Conservation (phyloP, 2,329 filamentous ascomycete species). For the Plectosphaerella sp. region DNA sequence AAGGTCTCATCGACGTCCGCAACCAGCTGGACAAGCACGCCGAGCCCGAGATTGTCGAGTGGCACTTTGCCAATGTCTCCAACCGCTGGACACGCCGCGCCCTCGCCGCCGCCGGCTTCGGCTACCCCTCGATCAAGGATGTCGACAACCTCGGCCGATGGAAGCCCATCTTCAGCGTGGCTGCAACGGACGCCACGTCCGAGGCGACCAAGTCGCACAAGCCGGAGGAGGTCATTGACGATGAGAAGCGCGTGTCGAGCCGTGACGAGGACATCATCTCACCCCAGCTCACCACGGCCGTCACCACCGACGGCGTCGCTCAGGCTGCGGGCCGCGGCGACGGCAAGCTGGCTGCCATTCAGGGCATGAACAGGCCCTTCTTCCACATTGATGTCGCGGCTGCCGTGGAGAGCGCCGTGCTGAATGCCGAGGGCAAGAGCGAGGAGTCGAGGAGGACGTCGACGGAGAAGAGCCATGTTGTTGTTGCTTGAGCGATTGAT, state of each 20-base stretch:
- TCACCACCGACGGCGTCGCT: conserved; percentile 9
- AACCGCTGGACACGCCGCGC: conserved; percentile 56
- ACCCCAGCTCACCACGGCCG: background rate
- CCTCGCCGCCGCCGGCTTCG: conserved; percentile 52
- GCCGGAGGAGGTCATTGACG: background rate
- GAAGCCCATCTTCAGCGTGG: conserved; percentile 28
- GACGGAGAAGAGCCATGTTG: background rate
- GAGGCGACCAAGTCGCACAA: conserved; percentile 6
- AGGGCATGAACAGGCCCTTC: conserved; percentile 44
- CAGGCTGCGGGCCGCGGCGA: conserved; percentile 10
- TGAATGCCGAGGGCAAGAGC: conserved; percentile 21
- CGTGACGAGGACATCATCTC: conserved; percentile 12
- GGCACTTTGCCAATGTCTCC: conserved; percentile 49
- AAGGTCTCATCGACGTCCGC: conserved; percentile 52
- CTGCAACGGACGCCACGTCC: conserved; percentile 12
- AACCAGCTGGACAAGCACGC: conserved; percentile 50
- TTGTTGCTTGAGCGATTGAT: background rate
- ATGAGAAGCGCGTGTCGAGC: background rate
- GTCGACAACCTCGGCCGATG: conserved; percentile 20
- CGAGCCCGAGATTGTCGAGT: conserved; percentile 40
- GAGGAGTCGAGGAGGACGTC: conserved; percentile 1
- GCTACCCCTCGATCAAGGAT: conserved; percentile 31
- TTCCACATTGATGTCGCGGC: conserved; percentile 49
- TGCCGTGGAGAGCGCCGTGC: conserved; percentile 39
- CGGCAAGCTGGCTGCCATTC: conserved; percentile 29